phyloP scores from a whole-genome alignment of 768 basidiomycete species.

The Collybia mongolica region DNA sequence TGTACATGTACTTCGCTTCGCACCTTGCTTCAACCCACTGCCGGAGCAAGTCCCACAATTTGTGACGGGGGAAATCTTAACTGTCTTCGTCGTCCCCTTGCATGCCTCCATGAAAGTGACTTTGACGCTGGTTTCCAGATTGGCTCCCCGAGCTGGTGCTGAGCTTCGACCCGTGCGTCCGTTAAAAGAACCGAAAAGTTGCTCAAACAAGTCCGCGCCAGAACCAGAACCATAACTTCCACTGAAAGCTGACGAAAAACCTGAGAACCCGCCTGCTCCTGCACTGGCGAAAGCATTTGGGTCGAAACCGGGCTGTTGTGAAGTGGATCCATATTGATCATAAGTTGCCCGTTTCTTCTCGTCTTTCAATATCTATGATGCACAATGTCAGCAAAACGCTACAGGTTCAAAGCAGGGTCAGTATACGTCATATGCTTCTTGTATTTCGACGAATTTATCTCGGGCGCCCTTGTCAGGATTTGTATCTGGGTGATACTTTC shows the following conservation, averaged over 20 bases:
- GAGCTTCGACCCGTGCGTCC: conserved; percentile 41
- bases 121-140: conserved; percentile 75
- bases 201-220: conserved; percentile 69
- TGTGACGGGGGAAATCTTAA: conserved; percentile 78
- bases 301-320: conserved; percentile 93
- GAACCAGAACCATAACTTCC: conserved; percentile 40
- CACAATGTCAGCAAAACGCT: conserved; percentile 11
- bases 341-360: conserved; percentile 89
- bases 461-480: conserved; percentile 90
- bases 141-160: conserved; percentile 61
- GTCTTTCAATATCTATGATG: conserved; percentile 81
- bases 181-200: conserved; percentile 76
- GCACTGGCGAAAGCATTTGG: conserved; percentile 70
- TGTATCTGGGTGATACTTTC: conserved; percentile 97
- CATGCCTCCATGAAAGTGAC: conserved; percentile 94
- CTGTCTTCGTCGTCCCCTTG: conserved; percentile 76
- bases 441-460: conserved; percentile 95
- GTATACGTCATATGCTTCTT: conserved; percentile 91
- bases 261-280: conserved; percentile 45
- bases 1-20: conserved; percentile 75
- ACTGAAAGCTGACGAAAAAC: conserved; percentile 61
- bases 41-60: conserved; percentile 86
- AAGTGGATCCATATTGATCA: conserved; percentile 90
- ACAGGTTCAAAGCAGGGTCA: conserved; percentile 8
- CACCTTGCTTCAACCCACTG: conserved; percentile 82